A percentile compares a stretch with the other conserved stretches of the same genome.
Conservation (phyloP, 2,329 filamentous ascomycete species). For the Penicillium rolfsii region DNA sequence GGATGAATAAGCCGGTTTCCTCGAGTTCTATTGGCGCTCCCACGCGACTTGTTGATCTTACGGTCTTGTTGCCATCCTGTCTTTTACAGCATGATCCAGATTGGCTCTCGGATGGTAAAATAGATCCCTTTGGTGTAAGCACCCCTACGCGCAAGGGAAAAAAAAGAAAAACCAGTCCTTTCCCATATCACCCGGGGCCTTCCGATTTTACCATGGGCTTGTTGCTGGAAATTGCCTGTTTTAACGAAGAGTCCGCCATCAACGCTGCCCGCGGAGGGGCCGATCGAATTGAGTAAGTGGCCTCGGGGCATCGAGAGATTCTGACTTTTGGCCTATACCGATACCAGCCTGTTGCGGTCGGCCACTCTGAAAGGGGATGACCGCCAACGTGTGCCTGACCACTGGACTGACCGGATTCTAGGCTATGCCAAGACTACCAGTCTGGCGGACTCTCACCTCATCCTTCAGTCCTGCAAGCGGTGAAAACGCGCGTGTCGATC, state of each 20-base stretch:
- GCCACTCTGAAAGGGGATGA: neutral
- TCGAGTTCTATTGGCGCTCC: too few relatives aligned
- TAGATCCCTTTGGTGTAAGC: too few relatives aligned
- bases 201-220: neutral
- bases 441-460: conserved; percentile 25
- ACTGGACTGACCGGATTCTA: conserved; percentile 44
- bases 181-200: too few relatives aligned
- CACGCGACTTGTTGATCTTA: too few relatives aligned
- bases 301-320: neutral
- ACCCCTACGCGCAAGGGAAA: too few relatives aligned
- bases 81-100: too few relatives aligned
- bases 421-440: conserved; percentile 27
- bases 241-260: conserved; percentile 50
- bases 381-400: neutral
- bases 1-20: too few relatives aligned
- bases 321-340: too few relatives aligned
- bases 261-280: conserved; percentile 50
- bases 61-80: too few relatives aligned
- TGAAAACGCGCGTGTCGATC: conserved; percentile 35
- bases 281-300: conserved; percentile 53
- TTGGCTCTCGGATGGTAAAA: too few relatives aligned
- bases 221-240: conserved; percentile 53
- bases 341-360: neutral
- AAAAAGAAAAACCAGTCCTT: too few relatives aligned
- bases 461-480: conserved; percentile 26